Evolutionary conservation across 225 moss, liverwort and hornwort genomes (phyloP), one percentile per base, ranked within the genome.

Genomic region (Bryum argenteum): DNA sequence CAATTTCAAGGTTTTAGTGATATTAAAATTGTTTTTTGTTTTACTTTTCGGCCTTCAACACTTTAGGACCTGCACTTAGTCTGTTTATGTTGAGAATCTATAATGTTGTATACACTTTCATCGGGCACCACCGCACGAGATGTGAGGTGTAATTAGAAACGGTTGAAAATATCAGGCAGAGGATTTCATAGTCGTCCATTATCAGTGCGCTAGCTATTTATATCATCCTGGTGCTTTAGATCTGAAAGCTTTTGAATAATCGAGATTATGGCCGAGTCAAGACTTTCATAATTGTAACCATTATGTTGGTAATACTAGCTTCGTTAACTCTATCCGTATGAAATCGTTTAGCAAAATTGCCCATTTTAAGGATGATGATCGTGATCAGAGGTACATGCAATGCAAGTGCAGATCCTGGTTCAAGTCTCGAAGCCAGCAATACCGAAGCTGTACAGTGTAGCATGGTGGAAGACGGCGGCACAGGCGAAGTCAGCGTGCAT

Each of bases 391-490:
- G 43, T 58, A 10, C 21, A 21, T 9, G 13, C 11, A 11, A 14
- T 71, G 71, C 14, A 52, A 23, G 12, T 64, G 71, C 88, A 93
- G 93, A 84, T 53, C 83, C 81, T 77, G 87, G 84, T 66, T 86
- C 83, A 7, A 77, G 78, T 71, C 71, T 85, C 44, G 64, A 83
- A 47, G 81, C 80, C 38, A 73, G 78, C 18, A 77, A 73, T 7
- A 58, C 81, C 54, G 61, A 71, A 57, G 67, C 76, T 19, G 71
- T 75, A 57, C 78, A 70, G 9, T 66, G 82, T 48, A 65, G 60
- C 48, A 62, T 84, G 12, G 21, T 60, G 63, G 82, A 85, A 61
- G 58, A 61, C 16, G 38, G 65, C 8, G 77, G 51, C 20, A 71
- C 84, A 39, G 88, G 81, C 48, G 87, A 89, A 52, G 81, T 72